Base-by-base conservation (phyloP, 495 filamentous ascomycete species). In the Staphylotrichum tortipilum region DNA sequence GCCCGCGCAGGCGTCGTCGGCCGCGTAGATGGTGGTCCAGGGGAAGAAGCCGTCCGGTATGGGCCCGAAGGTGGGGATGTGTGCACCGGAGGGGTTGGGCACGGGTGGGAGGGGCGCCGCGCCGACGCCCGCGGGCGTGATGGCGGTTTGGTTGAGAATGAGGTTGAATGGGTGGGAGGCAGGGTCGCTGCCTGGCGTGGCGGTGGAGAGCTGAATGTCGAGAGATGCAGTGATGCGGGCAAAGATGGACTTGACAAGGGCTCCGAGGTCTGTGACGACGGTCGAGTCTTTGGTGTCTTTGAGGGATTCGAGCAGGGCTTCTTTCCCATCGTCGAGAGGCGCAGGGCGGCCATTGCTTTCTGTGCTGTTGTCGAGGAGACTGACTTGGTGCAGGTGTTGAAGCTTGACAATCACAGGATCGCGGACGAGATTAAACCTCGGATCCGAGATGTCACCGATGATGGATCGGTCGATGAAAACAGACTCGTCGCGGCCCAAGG, bases 401-500 rank as follows among this genome's bases (percentile, higher is more conserved):
- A 95, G 66, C 65, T 94, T 89, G 50, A 88, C 69, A 58, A 84
- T 74, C 21, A 81, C 67, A 21, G 77, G 66, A 65, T 95, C 88
- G 39, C 83, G 78, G 21, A 89, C 68, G 26, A 86, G 78, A 18
- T 83, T 86, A 60, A 96, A 96, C 34, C 88, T 78, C 11, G 88
- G 85, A 68, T 96, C 92, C 33, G 78, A 76, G 49, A 89, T 78
- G 43, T 84, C 81, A 51, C 82, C 80, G 42, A 94, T 77, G 30
- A 87, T 77, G 29, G 89, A 81, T 21, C 84, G 77, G n/a, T 80
- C 72, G 48, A 98, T 72, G 59, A 88, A 86, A 47, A 96, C 79
- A 59, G 83, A 88, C 69, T 98, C 92, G 57, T 95, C 89, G 49
- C 86, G 84, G 8, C 92, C 92, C 2, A 98, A 70, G 0, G 84